Conservation (phyloP, 257 asterid species). For the Linaria vulgaris region DNA sequence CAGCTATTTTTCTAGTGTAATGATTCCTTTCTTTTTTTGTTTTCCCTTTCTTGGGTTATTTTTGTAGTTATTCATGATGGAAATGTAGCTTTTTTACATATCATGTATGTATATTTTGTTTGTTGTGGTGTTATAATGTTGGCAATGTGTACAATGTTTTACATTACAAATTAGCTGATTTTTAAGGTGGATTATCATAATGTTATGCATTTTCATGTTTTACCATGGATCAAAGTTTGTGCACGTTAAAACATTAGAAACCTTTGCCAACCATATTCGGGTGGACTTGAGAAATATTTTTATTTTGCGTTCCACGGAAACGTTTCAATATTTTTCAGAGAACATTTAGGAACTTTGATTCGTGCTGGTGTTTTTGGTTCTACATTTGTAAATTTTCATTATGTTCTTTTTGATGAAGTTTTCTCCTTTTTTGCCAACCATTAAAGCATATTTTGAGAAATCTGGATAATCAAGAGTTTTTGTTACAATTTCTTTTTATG, state of each 20-base stretch:
- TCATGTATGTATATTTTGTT: not conserved
- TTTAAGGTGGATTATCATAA: too few species aligned
- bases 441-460: not conserved
- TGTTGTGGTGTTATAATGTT: not conserved
- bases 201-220: too few species aligned
- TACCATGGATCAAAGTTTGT: too few species aligned
- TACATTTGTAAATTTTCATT: not conserved
- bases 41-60: not conserved
- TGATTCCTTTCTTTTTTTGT: not conserved
- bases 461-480: not conserved
- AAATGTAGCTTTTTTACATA: too few species aligned
- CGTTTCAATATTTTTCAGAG: too few species aligned
- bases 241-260: too few species aligned
- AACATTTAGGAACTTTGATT: too few species aligned
- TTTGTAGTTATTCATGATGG: not conserved
- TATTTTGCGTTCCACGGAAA: too few species aligned
- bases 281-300: too few species aligned
- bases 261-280: too few species aligned
- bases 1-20: constrained; percentile 9
- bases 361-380: not conserved
- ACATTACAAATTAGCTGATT: too few species aligned
- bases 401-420: not conserved
- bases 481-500: not conserved
- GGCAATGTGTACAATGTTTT: too few species aligned
- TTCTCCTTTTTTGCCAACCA: not conserved